Base-by-base conservation (phyloP, 1,284 basidiomycete species). In the Melampsora occidentalis region DNA sequence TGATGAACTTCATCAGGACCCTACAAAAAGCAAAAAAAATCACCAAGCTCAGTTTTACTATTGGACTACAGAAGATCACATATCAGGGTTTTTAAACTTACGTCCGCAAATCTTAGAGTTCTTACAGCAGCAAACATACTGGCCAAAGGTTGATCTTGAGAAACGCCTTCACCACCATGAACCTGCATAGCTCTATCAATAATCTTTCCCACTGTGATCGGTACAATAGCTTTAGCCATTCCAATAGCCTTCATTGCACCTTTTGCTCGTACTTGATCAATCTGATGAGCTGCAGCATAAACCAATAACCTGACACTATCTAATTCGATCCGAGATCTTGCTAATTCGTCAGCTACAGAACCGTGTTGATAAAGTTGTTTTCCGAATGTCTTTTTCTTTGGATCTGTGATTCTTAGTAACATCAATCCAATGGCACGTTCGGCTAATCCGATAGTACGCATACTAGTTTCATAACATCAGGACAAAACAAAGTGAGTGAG, bases 231-330 rank as follows among this genome's bases (percentile, higher is more conserved):
- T 87, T 99, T 99, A 76, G 94, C 93, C 79, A 97, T 93, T 57
- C 93, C 95, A 81, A 99, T 99, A 83, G 98, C 96, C 84, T 95
- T 95, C 84, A 97, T 83, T 0, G 97, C 96, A 57, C 92, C 94
- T 83, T 98, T 99, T 2, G 96, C 93, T 79, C 91, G 89, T 81
- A 88, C 85, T 80, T 89, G 90, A 85, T 98, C 95, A 78, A 98
- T 95, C 90, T 93, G 92, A 78, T 92, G 85, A n/a, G 96, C 96
- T 2, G 97, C 96, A 77, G 92, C 91, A 75, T 97, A 86, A 10
- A 98, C 96, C 0, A 99, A 86, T 73, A 98, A 85, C 49, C 96
- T 86, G 14, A 91, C 90, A 65, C 88, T 86, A 82, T 99, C 95
- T 69, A 99, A 94, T 81, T 97, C 93, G 59, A 96, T 94, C 53